Base-by-base conservation (phyloP, 805 yeast genomes). In the Wickerhamomyces chambardii region DNA sequence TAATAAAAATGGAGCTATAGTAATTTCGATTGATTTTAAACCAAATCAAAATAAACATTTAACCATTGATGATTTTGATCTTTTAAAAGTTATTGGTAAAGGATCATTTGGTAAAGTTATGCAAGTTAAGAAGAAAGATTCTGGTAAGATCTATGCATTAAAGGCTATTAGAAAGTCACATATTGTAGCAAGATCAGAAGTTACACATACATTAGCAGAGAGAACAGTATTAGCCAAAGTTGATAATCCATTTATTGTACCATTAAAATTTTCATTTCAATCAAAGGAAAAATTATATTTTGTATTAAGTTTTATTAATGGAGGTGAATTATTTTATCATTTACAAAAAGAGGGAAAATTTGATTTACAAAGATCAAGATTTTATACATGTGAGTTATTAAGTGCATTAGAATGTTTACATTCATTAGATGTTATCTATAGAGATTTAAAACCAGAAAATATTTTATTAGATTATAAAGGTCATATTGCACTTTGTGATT, bases 91-190 rank as follows among this genome's bases (percentile, higher is more conserved):
- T 17, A 86, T 92, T 36, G 98, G 98, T 27, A 92, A 92, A 56
- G 98, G 98, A 7, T 87, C 97, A 9, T 92, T 92, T 56, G 98
- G 98, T 35, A 92, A 92, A 61, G 98, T 92, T 36, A 92, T 92
- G 97, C 98, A 92, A 60, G 98, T 92, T 29, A 78, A 87, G 43
- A 92, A 92, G 61, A 85, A 84, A 48, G 98, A 92, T 58, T 92
- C 98, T 3, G 82, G 82, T 44, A 94, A 90, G 56, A 79, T 92
- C 17, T 92, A 92, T 58, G 98, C 98, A 2, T 66, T 92, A 53
- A 92, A 92, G 59, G 87, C 97, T 0, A 77, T 92, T 43, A 71
- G 97, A 48, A 92, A 92, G 56, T 85, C 95, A 15, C 95, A 92
- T 53, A 87, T 92, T 46, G 95, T 92, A 25, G 84, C 94, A 19